A percentile compares a stretch with the other conserved stretches of the same genome.
Evolutionary conservation across 2,329 filamentous ascomycete species (phyloP).

Genomic region (Xylogone sp.): DNA sequence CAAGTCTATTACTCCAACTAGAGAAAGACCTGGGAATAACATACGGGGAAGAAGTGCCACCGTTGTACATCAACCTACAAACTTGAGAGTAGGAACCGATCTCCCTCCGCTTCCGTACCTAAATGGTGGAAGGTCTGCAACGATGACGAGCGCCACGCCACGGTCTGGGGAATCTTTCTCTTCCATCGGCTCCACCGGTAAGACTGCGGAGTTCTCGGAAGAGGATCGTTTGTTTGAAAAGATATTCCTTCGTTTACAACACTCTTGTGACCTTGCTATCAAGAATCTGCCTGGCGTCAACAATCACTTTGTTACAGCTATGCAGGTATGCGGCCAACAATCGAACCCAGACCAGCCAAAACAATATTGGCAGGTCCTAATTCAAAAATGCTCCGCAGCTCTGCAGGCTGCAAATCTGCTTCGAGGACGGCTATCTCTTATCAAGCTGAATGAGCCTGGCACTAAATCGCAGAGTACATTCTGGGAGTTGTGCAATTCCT

Average conservation of each 20-base stretch:
- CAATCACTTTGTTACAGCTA: constrained; percentile 59
- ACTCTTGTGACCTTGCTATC: constrained; percentile 69
- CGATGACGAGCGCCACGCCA: constrained; percentile 56
- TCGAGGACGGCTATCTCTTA: constrained; percentile 67
- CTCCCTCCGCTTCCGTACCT: constrained; percentile 44
- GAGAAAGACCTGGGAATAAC: constrained; percentile 40
- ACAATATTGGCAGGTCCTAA: constrained; percentile 65
- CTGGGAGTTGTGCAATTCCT: constrained; percentile 71
- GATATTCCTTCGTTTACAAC: constrained; percentile 73
- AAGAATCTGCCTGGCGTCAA: constrained; percentile 68
- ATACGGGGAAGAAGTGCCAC: constrained; percentile 27
- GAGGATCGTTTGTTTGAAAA: constrained; percentile 80
- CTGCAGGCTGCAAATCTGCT: constrained; percentile 72
- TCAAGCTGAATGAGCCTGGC: constrained; percentile 82
- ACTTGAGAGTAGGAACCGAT: constrained; percentile 53
- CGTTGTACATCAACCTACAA: constrained; percentile 22
- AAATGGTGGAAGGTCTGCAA: constrained; percentile 49
- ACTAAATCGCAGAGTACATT: constrained; percentile 61
- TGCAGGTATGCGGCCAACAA: constrained; percentile 59
- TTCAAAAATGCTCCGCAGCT: constrained; percentile 66
- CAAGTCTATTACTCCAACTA: constrained; percentile 49
- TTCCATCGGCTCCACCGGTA: constrained; percentile 27
- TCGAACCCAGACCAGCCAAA: constrained; percentile 56
- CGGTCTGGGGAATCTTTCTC: constrained; percentile 77
- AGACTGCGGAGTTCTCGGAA: constrained; percentile 58